phyloP scores from a whole-genome alignment of 768 basidiomycete species.

The Collybia mongolica region DNA sequence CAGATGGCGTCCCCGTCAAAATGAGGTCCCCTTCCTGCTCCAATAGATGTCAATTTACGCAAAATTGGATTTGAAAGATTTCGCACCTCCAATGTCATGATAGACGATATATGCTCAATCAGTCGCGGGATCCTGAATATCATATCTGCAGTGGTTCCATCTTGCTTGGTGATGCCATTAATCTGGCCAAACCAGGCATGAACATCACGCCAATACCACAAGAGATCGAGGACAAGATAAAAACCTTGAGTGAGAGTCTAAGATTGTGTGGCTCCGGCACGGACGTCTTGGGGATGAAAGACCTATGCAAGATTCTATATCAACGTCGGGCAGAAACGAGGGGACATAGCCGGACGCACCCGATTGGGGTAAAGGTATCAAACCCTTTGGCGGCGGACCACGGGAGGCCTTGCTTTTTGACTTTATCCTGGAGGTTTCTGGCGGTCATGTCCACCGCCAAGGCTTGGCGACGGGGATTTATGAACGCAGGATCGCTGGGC shows the following conservation, averaged over 20 bases:
- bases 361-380: conserved; percentile 92
- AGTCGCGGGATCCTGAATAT: conserved; percentile 87
- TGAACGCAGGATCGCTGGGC: not conserved
- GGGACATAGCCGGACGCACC: conserved; percentile 42
- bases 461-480: conserved; percentile 44
- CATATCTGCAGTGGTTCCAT: conserved; percentile 87
- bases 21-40: conserved; percentile 86
- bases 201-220: not conserved
- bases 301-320: conserved; percentile 33
- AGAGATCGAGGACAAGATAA: not conserved
- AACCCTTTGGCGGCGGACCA: conserved; percentile 98
- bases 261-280: conserved; percentile 77
- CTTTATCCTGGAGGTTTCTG: conserved; percentile 90
- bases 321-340: not conserved
- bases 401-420: conserved; percentile 91
- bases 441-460: conserved; percentile 97
- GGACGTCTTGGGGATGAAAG: conserved; percentile 76
- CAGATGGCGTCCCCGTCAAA: conserved; percentile 89
- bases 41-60: not conserved
- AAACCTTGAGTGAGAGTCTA: conserved; percentile 71
- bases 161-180: conserved; percentile 81
- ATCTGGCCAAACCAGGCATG: conserved; percentile 47
- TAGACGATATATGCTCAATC: conserved; percentile 89
- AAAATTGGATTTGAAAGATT: not conserved
- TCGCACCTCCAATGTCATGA: conserved; percentile 92